phyloP scores from a whole-genome alignment of 768 basidiomycete species.

The Fistulinella prunicolor region DNA sequence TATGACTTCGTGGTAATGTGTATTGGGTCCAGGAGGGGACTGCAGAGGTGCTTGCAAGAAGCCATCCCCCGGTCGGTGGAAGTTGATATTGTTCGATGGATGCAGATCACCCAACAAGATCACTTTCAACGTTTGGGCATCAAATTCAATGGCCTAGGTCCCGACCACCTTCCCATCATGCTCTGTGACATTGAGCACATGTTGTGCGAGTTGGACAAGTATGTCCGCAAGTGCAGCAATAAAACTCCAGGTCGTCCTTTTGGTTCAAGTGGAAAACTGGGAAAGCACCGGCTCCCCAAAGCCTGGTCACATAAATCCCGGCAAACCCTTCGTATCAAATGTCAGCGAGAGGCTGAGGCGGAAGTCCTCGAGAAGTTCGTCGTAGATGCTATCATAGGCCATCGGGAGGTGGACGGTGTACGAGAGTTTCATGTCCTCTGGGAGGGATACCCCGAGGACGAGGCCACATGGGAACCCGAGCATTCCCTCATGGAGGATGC shows the following conservation, averaged over 20 bases:
- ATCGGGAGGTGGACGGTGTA: slow-evolving; percentile 36
- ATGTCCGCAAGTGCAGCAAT: slow-evolving; percentile 45
- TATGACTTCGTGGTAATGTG: slow-evolving; percentile 71
- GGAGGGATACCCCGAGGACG: slow-evolving; percentile 49
- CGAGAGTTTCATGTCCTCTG: slow-evolving; percentile 51
- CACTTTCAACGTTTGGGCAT: slow-evolving; percentile 63
- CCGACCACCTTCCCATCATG: slow-evolving; percentile 48
- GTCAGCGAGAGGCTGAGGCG: slow-evolving; percentile 28
- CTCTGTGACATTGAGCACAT: slow-evolving; percentile 76
- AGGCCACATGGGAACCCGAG: slow-evolving; percentile 62
- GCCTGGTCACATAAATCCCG: slow-evolving; percentile 57
- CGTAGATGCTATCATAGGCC: slow-evolving; percentile 38
- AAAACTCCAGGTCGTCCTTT: slow-evolving; percentile 38
- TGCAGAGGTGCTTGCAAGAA: slow-evolving; percentile 64
- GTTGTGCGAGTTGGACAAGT: slow-evolving; percentile 79
- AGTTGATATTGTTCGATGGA: slow-evolving; percentile 60
- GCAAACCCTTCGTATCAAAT: slow-evolving; percentile 39
- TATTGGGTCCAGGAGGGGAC: slow-evolving; percentile 61
- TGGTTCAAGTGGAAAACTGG: slow-evolving; percentile 26
- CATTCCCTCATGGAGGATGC: slow-evolving; percentile 46
- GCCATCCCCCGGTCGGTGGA: slow-evolving; percentile 43
- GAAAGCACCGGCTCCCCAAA: slow-evolving; percentile 40
- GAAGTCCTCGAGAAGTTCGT: slow-evolving; percentile 41
- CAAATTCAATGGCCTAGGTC: slow-evolving; percentile 50
- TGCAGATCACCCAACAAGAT: slow-evolving; percentile 54